Evolutionary conservation across 192 early-diverging fungal genomes (phyloP), one percentile per base, ranked within the genome.

Genomic region (Dissophora globulifera): DNA sequence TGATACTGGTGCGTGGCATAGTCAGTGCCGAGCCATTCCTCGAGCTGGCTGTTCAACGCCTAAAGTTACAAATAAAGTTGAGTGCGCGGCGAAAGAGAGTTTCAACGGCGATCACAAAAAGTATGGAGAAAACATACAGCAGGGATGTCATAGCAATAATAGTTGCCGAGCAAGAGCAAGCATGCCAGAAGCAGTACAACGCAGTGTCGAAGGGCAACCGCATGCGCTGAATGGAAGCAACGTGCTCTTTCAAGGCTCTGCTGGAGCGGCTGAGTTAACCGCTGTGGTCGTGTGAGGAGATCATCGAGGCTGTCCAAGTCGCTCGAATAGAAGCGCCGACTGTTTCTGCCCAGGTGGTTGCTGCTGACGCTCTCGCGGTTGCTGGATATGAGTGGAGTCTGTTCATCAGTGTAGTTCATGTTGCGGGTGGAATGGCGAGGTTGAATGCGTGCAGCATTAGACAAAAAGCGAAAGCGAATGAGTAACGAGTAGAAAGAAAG

Each of bases 1-100:
- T 79, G 79, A 31, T 76, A 79, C 46, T 79, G 72, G 60, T 75
- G 72, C n/a, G 47, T 35, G 7, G 67, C 72, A 50, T 83, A 80
- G 33, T 66, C 58, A 0, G 65, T 62, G 0, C 58, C 81, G 10
- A 83, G 52, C 67, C 78, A 67, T 27, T 83, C 71, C 31, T 62
- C 13, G 6, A 83, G 56, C 33, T 83, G 78, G 4, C 78, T 55
- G 40, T 79, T 80, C 22, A 83, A 20, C 8, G 81, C 81, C 56
- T 67, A 40, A 35, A 20, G 41, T n/a, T 6, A 32, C n/a, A 27
- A 49, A 53, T 29, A 29, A 47, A 8, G 27, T 65, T 31, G 47
- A 46, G n/a, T n/a, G n/a, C n/a, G n/a, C n/a, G n/a, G n/a, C n/a
- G n/a, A n/a, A n/a, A n/a, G n/a, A n/a, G n/a, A n/a, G n/a, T n/a